phyloP scores from a whole-genome alignment of 306 rosid genomes.

The Neltuma alba region DNA sequence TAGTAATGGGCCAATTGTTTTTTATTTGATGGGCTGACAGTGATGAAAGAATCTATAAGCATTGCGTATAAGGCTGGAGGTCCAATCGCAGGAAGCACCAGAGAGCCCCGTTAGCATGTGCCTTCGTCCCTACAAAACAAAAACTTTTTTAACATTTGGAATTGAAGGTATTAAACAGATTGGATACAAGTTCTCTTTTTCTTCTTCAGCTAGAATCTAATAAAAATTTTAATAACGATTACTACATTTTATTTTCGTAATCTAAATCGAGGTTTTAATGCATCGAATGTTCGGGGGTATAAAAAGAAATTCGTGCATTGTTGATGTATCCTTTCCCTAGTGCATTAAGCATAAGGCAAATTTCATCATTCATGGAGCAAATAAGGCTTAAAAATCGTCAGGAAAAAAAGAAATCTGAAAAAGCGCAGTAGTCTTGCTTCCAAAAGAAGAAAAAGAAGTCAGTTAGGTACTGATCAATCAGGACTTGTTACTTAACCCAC shows the following conservation, averaged over 20 bases:
- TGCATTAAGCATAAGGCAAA: neutral
- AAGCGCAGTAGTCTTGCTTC: neutral
- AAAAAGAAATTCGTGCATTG: no score
- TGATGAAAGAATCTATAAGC: neutral
- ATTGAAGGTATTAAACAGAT: neutral
- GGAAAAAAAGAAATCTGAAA: no score
- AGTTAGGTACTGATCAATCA: neutral
- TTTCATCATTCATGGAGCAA: neutral
- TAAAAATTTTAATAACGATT: neutral
- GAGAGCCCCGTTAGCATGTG: neutral
- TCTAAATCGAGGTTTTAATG: no score
- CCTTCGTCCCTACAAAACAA: no score
- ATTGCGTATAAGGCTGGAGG: neutral
- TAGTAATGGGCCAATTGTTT: neutral
- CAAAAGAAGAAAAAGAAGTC: no score
- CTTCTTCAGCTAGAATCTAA: neutral
- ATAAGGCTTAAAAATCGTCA: neutral
- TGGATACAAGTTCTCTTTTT: neutral
- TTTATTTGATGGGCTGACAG: neutral
- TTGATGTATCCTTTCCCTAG: no score
- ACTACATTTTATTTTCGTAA: neutral
- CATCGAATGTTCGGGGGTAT: no score
- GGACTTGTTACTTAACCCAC: slow-evolving; percentile 4
- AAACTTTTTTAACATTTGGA: neutral
- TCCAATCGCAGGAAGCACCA: neutral